These are phyloP conservation scores for Euphrasia confusa DNA, from an alignment of 257 asterid genomes.

Conservation along the genomic window DNA sequence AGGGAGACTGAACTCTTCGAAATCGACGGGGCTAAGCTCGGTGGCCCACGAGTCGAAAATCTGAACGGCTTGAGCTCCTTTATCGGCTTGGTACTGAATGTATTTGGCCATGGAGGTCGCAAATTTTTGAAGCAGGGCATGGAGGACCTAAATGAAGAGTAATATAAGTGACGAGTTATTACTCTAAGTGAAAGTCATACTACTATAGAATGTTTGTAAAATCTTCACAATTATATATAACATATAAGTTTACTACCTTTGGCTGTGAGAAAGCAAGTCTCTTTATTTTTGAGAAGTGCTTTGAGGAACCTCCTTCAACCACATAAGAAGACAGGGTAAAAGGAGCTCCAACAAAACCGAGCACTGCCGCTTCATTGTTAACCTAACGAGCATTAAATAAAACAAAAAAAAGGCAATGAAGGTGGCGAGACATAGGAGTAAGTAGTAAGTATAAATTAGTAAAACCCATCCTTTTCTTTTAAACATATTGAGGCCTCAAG, in stretches of 20 bases:
- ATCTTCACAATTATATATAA: no score
- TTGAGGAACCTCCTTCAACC: slow-evolving; percentile 98
- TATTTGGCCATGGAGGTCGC: slow-evolving; percentile 90
- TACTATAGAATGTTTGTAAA: background rate
- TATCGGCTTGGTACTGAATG: slow-evolving; percentile 89
- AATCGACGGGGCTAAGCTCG: slow-evolving; percentile 89
- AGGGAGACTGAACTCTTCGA: slow-evolving; percentile 94
- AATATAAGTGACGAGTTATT: background rate
- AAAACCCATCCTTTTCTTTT: background rate
- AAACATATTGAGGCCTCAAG: no score
- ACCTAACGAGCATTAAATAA: slow-evolving; percentile 43
- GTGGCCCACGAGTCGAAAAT: slow-evolving; percentile 99
- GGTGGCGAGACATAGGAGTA: background rate
- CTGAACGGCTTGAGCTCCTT: slow-evolving; percentile 98
- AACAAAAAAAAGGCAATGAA: slow-evolving; percentile 1
- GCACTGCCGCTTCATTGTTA: slow-evolving; percentile 87
- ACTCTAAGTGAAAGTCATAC: background rate
- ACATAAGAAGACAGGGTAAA: slow-evolving; percentile 94
- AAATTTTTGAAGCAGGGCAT: slow-evolving; percentile 80
- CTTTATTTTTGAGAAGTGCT: slow-evolving; percentile 89
- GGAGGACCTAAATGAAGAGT: slow-evolving; percentile 63
- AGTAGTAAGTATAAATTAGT: background rate
- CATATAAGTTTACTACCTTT: slow-evolving; percentile 73
- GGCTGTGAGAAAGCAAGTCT: slow-evolving; percentile 90
- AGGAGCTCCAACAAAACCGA: slow-evolving; percentile 97